Conservation (phyloP, 306 rosid genomes). For the Vicia villosa region DNA sequence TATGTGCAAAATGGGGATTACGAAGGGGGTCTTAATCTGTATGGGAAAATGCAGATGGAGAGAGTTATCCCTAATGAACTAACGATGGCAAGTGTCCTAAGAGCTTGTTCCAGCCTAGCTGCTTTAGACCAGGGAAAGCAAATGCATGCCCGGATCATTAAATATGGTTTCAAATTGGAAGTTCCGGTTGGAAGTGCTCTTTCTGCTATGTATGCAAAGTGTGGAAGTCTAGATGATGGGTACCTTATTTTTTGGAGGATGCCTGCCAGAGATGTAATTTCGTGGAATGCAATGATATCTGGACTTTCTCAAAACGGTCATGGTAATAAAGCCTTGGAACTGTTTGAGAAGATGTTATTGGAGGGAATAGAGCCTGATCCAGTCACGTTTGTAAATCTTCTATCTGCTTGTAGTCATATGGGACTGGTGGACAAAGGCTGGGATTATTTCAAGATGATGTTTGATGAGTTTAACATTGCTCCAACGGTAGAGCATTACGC, state of each 20-base stretch:
- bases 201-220: constrained; percentile 85
- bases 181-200: constrained; percentile 88
- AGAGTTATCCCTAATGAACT: constrained; percentile 70
- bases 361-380: constrained; percentile 67
- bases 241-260: constrained; percentile 62
- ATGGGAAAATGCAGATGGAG: constrained; percentile 69
- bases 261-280: constrained; percentile 63
- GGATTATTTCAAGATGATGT: constrained; percentile 75
- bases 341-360: constrained; percentile 71
- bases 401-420: constrained; percentile 88
- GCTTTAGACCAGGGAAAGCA: constrained; percentile 91
- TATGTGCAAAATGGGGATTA: constrained; percentile 71
- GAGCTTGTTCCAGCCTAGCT: constrained; percentile 78
- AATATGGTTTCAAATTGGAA: constrained; percentile 69
- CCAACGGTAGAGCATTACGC: constrained; percentile 82
- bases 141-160: constrained; percentile 63
- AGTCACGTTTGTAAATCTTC: constrained; percentile 73
- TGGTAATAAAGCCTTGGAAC: constrained; percentile 67
- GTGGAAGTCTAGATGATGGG: constrained; percentile 78
- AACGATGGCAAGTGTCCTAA: constrained; percentile 77
- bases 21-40: constrained; percentile 71
- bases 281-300: constrained; percentile 96
- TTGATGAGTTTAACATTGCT: constrained; percentile 51
- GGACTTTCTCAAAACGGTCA: constrained; percentile 81
- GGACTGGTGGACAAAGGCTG: constrained; percentile 73